Evolutionary conservation across 2,329 filamentous ascomycete species (phyloP), one percentile per base, ranked within the genome.

Genomic region (Cladosporium sp.): DNA sequence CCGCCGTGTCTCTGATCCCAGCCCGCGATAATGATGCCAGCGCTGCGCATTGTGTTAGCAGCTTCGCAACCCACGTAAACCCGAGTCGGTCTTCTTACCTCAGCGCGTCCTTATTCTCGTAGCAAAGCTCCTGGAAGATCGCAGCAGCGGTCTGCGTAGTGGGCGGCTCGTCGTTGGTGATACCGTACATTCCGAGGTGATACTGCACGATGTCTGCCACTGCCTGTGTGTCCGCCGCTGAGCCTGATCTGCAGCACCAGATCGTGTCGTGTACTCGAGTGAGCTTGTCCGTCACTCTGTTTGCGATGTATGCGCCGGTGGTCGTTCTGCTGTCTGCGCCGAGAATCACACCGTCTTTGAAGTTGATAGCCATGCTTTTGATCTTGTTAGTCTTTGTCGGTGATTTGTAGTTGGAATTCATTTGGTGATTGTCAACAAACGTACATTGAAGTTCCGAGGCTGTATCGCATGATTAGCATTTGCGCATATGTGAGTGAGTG

Each of bases 191-290:
- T 63, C 89, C 88, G 47, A 99, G 80, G 70, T 99, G 89, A 72
- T 97, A 96, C 68, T 95, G 89, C 37, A 99, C 93, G 64, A 99
- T 96, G 67, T 99, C 93, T 53, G 93, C 93, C 43, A 99, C 90
- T 43, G 50, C 93, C 74, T 99, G 93, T 53, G 93, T 99, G 68
- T 99, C 93, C 60, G 93, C 93, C 27, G 93, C 93, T 20, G 93
- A 99, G 45, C 93, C 93, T 55, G 93, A 97, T 66, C 93, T 86
- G 77, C 93, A 99, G 78, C 93, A 99, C 93, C 93, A 99, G 73
- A 99, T 97, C 53, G 92, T 97, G 73, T 99, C 93, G 75, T 95
- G 88, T 55, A 99, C 92, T 78, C 91, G 88, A 65, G 93, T 99
- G 69, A 99, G 84, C 80, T 99, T 99, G 80, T 99, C 93, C 58